A percentile compares a stretch with the other conserved stretches of the same genome.
Evolutionary conservation across 2,329 filamentous ascomycete genomes (phyloP).

Genomic region (Arthrinium phaeospermum): DNA sequence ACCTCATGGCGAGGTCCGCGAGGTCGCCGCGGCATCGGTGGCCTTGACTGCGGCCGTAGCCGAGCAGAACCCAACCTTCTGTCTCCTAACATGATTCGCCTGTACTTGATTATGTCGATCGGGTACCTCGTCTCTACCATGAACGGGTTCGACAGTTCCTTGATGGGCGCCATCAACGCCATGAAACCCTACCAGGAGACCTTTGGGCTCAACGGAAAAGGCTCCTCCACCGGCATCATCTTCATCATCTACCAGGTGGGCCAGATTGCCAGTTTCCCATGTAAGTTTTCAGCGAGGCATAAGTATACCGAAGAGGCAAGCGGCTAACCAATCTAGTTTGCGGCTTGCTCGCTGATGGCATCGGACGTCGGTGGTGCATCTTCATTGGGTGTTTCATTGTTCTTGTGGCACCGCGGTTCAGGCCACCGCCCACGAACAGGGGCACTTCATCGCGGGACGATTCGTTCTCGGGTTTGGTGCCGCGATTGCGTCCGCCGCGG

Average conservation of each 20-base stretch:
- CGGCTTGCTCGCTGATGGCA: constrained; percentile 55
- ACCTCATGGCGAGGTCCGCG: constrained; percentile 33
- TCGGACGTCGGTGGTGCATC: constrained; percentile 60
- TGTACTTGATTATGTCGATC: constrained; percentile 46
- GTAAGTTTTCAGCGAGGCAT: constrained; percentile 23
- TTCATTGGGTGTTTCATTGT: constrained; percentile 60
- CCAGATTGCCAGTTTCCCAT: constrained; percentile 56
- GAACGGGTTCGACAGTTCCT: constrained; percentile 64
- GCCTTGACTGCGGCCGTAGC: constrained; percentile 42
- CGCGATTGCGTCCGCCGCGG: constrained; percentile 63
- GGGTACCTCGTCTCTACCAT: constrained; percentile 54
- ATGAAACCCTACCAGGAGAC: constrained; percentile 56
- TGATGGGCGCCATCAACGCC: constrained; percentile 58
- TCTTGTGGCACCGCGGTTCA: constrained; percentile 57
- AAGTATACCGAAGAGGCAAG: neutral
- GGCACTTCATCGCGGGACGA: constrained; percentile 61
- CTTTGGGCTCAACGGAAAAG: constrained; percentile 53
- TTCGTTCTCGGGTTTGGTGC: constrained; percentile 64
- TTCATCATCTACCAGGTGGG: constrained; percentile 57
- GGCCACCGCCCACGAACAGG: constrained; percentile 49
- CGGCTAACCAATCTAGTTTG: constrained; percentile 41
- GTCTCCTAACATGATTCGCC: constrained; percentile 41
- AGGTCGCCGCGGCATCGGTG: constrained; percentile 44
- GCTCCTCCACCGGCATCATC: constrained; percentile 52
- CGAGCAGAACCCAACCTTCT: constrained; percentile 41